Evolutionary conservation across 1,139 yeast genomes (phyloP).

Genomic region (Meyerozyma athensensis): DNA sequence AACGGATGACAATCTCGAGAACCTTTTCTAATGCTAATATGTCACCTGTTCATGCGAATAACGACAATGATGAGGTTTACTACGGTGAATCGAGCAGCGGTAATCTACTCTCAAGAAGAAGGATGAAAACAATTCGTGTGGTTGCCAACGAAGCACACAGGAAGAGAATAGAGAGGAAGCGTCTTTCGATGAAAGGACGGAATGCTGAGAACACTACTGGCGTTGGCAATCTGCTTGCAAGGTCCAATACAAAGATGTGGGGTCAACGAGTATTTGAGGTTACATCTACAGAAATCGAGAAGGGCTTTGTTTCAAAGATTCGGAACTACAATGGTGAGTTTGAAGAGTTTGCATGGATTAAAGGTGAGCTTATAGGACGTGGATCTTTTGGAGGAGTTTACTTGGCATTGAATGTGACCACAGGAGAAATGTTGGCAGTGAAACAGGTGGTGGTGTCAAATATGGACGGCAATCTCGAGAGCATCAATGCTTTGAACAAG

Average conservation of each 20-base stretch:
- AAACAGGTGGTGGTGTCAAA: slow-evolving; percentile 81
- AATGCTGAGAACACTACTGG: slow-evolving; percentile 1
- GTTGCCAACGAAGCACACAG: slow-evolving; percentile 84
- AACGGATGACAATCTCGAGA: slow-evolving; percentile 30
- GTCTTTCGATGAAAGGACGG: slow-evolving; percentile 8
- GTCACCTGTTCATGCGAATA: slow-evolving; percentile 29
- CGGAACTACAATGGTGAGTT: slow-evolving; percentile 61
- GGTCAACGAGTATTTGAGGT: slow-evolving; percentile 92
- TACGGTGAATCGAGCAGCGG: background rate
- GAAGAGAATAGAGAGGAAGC: slow-evolving; percentile 43
- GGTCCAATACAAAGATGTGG: slow-evolving; percentile 95
- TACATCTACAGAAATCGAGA: slow-evolving; percentile 63
- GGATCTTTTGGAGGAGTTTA: slow-evolving; percentile 98
- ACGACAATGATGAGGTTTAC: slow-evolving; percentile 22
- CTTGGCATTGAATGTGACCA: slow-evolving; percentile 88
- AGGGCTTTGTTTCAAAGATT: slow-evolving; percentile 54
- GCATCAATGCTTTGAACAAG: slow-evolving; percentile 77
- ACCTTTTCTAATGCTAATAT: slow-evolving; percentile 47
- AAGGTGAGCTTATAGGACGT: slow-evolving; percentile 93
- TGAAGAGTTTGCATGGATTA: slow-evolving; percentile 94
- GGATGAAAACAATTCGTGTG: slow-evolving; percentile 84
- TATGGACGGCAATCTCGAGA: slow-evolving; percentile 46
- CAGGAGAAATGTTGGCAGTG: slow-evolving; percentile 98
- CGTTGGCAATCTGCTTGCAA: slow-evolving; percentile 36
- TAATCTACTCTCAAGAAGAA: slow-evolving; percentile 13